Base-by-base conservation (phyloP, 352 stramenopile species). In the Globisporangium uncinulatum region DNA sequence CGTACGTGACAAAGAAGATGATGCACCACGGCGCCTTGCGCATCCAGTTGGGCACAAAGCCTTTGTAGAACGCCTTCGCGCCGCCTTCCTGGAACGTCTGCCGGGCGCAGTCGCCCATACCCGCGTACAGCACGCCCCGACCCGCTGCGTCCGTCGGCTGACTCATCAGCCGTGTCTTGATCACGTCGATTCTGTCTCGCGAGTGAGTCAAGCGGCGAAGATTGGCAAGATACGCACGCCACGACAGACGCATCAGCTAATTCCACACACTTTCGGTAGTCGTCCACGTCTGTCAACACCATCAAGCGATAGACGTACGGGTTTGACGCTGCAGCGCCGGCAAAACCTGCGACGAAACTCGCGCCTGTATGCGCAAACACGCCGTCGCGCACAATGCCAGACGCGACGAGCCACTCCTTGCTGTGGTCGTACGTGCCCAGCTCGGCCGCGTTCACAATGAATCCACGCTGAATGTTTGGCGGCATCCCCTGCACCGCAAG, bases 11-110 rank as follows among this genome's bases (percentile, higher is more conserved):
- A 65, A 95, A 95, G 68, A 93, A 94, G 55, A 93, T 76, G 48
- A 92, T 63, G 57, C 82, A 93, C 83, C 84, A 94, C 45, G 83
- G 83, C 10, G 81, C 84, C 63, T 95, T 92, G 14, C 86, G 79
- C 79, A 92, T 89, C 80, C 79, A 93, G 71, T 94, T 92, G 8
- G 86, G 84, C 21, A 89, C 76, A 54, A 95, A 95, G 14, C 85
- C 85, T 54, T 87, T 93, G 74, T 95, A 95, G 47, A 95, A 89
- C 7, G 83, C 82, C 39, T 66, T 50, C 10, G 65, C 32, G 14
- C 85, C 83, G n/a, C 82, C 81, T 32, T 88, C 78, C 13, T 73
- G 67, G 63, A 87, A 85, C 1, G 81, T 92, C 46, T 89, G 72
- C 49, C 67, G 71, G 39, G 81, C 64, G 45, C 84, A 94, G 55